Percentiles rank a stretch among this genome's conserved stretches.
phyloP scores from a whole-genome alignment of 306 rosid genomes.

The Nissolia schottii region DNA sequence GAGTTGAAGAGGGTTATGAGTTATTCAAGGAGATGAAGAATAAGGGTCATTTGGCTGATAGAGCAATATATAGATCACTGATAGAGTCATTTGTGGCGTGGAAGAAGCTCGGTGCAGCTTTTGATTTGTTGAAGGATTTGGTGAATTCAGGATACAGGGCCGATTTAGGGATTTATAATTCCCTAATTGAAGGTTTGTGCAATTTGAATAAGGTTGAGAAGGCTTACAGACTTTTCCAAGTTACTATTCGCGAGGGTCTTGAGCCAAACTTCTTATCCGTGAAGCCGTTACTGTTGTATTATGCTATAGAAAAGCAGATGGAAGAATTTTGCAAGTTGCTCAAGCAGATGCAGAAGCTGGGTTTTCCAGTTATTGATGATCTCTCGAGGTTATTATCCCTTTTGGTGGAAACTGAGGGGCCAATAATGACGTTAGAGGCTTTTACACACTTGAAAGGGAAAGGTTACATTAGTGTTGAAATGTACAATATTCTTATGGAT shows the following conservation, averaged over 20 bases:
- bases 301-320: constrained; percentile 44
- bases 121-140: constrained; percentile 75
- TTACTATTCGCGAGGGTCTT: constrained; percentile 53
- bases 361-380: constrained; percentile 43
- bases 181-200: constrained; percentile 75
- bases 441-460: constrained; percentile 48
- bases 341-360: constrained; percentile 52
- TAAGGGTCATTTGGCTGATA: constrained; percentile 65
- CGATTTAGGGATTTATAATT: constrained; percentile 67
- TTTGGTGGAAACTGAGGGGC: constrained; percentile 49
- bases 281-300: constrained; percentile 51
- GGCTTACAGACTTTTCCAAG: constrained; percentile 66
- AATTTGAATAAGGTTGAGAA: constrained; percentile 49
- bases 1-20: constrained; percentile 53
- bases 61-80: constrained; percentile 61
- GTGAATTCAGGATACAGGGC: constrained; percentile 68
- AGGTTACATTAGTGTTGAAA: constrained; percentile 42
- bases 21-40: constrained; percentile 81
- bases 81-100: constrained; percentile 61
- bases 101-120: constrained; percentile 53
- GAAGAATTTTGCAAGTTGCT: constrained; percentile 55
- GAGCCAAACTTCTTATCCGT: constrained; percentile 48
- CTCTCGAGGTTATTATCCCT: constrained; percentile 50
- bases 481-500: constrained; percentile 58
- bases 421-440: constrained; percentile 38